Percentiles rank a stretch among this genome's conserved stretches.
Conservation (phyloP, 495 filamentous ascomycete species). For the Podospora bellae-mahoneyi region DNA sequence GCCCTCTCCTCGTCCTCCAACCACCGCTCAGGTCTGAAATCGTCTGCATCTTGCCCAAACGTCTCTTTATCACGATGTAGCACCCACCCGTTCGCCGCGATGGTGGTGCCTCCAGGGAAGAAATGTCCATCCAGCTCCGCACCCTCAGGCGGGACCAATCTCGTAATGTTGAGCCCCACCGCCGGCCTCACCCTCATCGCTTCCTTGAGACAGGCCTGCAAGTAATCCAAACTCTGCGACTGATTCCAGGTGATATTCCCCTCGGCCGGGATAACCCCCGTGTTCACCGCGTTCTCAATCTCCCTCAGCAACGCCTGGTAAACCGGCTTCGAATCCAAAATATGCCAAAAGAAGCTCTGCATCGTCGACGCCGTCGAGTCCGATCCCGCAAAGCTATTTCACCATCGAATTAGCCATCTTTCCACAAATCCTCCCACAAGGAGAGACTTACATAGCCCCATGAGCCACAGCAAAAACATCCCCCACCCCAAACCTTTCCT, state of each 20-base stretch:
- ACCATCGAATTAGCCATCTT: conserved; percentile 10
- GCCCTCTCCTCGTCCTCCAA: conserved; percentile 49
- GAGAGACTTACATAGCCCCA: conserved; percentile 46
- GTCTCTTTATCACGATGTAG: conserved; percentile 49
- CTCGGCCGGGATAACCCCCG: conserved; percentile 38
- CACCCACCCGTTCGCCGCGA: conserved; percentile 56
- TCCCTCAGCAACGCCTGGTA: conserved; percentile 45
- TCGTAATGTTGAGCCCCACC: conserved; percentile 53
- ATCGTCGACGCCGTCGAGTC: conserved; percentile 62
- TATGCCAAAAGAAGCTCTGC: conserved; percentile 54
- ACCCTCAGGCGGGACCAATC: conserved; percentile 52
- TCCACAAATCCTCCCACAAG: not conserved
- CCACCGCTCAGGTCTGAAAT: conserved; percentile 65
- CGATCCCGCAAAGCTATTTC: conserved; percentile 53
- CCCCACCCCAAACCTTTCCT: conserved; percentile 45
- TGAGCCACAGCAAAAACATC: conserved; percentile 56
- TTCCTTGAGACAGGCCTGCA: conserved; percentile 66
- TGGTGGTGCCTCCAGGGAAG: conserved; percentile 49
- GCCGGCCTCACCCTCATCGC: conserved; percentile 63
- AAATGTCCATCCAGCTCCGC: conserved; percentile 51
- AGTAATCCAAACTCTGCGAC: conserved; percentile 51
- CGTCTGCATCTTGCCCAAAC: conserved; percentile 63
- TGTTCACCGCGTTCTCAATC: conserved; percentile 40
- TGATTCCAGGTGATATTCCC: conserved; percentile 47
- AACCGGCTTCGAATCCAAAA: conserved; percentile 44